Conservation (phyloP, 352 stramenopile species). For the Achlya hypogyna region DNA sequence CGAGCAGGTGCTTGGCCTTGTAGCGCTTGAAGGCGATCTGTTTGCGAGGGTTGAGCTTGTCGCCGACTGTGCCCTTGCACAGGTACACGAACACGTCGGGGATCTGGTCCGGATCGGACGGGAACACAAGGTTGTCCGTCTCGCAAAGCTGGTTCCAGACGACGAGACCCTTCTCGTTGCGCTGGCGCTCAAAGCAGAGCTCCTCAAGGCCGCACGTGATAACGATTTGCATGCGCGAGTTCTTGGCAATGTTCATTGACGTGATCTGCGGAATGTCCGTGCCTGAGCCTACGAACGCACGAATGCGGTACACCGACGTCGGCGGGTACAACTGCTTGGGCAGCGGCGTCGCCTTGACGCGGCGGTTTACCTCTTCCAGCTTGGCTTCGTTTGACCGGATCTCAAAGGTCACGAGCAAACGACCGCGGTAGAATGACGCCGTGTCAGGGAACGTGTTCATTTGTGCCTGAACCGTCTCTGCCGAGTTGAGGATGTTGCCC, state of each 20-base stretch:
- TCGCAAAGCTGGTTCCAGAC: conserved; percentile 79
- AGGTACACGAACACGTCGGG: conserved; percentile 86
- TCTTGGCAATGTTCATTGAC: conserved; percentile 56
- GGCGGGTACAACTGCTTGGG: conserved; percentile 47
- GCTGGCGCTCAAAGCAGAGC: conserved; percentile 38
- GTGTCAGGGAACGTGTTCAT: conserved; percentile 83
- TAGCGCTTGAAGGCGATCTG: conserved; percentile 73
- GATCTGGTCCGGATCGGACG: conserved; percentile 62
- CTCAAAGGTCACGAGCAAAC: conserved; percentile 63
- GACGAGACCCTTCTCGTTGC: conserved; percentile 70
- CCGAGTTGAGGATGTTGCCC: conserved; percentile 42
- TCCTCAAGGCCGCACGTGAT: conserved; percentile 58
- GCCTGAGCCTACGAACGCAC: conserved; percentile 62
- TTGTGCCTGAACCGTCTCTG: conserved; percentile 53
- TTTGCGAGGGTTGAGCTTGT: conserved; percentile 33
- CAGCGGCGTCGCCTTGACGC: conserved; percentile 68
- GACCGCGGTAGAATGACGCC: conserved; percentile 73
- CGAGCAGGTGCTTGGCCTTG: conserved; percentile 63
- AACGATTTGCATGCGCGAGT: conserved; percentile 69
- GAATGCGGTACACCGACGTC: conserved; percentile 56
- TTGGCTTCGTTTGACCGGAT: conserved; percentile 63
- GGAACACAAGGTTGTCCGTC: conserved; percentile 64
- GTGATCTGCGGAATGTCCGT: conserved; percentile 64
- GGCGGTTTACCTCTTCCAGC: conserved; percentile 77
- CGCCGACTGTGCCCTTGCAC: conserved; percentile 46